phyloP scores from a whole-genome alignment of 2,329 filamentous ascomycete genomes.

The Clarireedia paspali region DNA sequence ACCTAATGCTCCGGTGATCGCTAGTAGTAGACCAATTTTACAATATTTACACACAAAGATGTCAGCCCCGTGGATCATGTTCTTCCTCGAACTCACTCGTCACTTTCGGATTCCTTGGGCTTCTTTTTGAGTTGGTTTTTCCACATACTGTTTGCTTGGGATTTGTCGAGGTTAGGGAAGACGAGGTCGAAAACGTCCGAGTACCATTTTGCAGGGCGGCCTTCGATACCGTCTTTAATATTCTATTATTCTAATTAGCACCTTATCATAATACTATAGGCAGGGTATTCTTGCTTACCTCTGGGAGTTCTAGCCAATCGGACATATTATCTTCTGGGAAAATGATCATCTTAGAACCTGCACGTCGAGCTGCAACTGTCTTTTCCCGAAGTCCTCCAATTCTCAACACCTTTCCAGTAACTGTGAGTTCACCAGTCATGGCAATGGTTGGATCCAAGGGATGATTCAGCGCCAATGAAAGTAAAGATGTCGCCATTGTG shows the following conservation, averaged over 20 bases:
- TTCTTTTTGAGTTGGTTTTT: constrained; percentile 28
- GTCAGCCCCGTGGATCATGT: not conserved
- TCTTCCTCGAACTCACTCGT: constrained; percentile 14
- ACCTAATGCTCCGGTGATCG: not conserved
- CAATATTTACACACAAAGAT: not conserved
- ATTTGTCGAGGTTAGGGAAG: constrained; percentile 72
- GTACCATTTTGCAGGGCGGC: constrained; percentile 89
- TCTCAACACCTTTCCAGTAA: constrained; percentile 91
- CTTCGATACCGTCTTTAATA: constrained; percentile 93
- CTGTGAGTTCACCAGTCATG: constrained; percentile 96
- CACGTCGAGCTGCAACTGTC: constrained; percentile 88
- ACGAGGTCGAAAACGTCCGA: constrained; percentile 85
- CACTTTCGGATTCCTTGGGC: constrained; percentile 22
- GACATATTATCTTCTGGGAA: constrained; percentile 94
- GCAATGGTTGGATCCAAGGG: constrained; percentile 79
- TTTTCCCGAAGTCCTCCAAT: constrained; percentile 95
- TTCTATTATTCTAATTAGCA: constrained; percentile 52
- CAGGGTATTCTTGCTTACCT: constrained; percentile 54
- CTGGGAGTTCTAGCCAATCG: constrained; percentile 93
- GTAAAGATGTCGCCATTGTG: constrained; percentile 91
- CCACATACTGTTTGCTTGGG: constrained; percentile 60
- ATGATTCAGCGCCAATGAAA: constrained; percentile 75
- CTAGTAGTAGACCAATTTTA: not conserved
- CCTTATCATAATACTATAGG: not conserved
- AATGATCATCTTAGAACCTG: constrained; percentile 86